A percentile compares a stretch with the other conserved stretches of the same genome.
phyloP scores from a whole-genome alignment of 2,329 filamentous ascomycete genomes.

The Amauroascus niger region DNA sequence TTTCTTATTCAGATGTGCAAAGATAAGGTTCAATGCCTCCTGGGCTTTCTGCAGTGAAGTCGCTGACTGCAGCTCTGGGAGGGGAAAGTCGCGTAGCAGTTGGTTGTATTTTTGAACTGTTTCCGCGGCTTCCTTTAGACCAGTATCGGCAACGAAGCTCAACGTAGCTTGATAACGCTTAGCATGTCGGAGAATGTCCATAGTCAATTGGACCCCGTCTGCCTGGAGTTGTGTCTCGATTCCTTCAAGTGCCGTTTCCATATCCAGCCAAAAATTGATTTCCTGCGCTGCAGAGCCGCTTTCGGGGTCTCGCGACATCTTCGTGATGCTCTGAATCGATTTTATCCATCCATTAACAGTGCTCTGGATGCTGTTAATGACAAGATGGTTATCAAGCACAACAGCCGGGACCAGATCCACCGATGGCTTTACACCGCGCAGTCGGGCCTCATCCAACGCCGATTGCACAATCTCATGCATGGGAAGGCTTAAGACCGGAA shows the following conservation, averaged over 20 bases:
- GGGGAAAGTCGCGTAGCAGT: slow-evolving; percentile 93
- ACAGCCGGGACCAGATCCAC: slow-evolving; percentile 66
- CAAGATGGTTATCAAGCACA: slow-evolving; percentile 77
- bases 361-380: slow-evolving; percentile 86
- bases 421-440: slow-evolving; percentile 57
- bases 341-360: slow-evolving; percentile 98
- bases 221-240: slow-evolving; percentile 83
- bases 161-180: slow-evolving; percentile 97
- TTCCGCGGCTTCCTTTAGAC: slow-evolving; percentile 89
- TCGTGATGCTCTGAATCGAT: slow-evolving; percentile 92
- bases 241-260: slow-evolving; percentile 85
- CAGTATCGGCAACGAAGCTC: slow-evolving; percentile 92
- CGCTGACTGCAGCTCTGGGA: slow-evolving; percentile 88
- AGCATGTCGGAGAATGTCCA: slow-evolving; percentile 91
- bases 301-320: slow-evolving; percentile 76
- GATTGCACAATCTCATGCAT: slow-evolving; percentile 82
- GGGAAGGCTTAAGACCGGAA: slow-evolving; percentile 78
- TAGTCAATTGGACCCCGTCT: slow-evolving; percentile 78
- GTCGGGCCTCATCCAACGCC: slow-evolving; percentile 67
- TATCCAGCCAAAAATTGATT: slow-evolving; percentile 97
- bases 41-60: slow-evolving; percentile 80
- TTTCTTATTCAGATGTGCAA: slow-evolving; percentile 94
- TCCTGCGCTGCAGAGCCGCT: slow-evolving; percentile 82
- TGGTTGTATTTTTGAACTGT: slow-evolving; percentile 98
- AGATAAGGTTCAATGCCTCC: slow-evolving; percentile 81